These are phyloP conservation scores for Diaporthe velutina DNA, from an alignment of 2,329 filamentous ascomycete species.

Conservation along the genomic window DNA sequence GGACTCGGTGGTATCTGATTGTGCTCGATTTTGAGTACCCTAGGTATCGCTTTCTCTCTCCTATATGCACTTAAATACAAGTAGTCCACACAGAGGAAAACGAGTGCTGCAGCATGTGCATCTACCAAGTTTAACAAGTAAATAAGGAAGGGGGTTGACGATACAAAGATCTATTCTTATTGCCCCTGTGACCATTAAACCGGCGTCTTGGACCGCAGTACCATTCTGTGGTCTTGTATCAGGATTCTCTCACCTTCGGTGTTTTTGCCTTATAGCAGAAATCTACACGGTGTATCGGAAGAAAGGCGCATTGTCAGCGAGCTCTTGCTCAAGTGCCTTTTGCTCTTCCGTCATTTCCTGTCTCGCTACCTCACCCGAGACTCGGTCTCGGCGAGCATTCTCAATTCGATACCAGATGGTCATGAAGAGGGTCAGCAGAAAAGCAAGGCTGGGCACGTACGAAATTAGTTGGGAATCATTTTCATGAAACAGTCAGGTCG, in stretches of 20 bases:
- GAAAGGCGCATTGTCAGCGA: conserved; percentile 49
- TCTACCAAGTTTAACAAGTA: not conserved
- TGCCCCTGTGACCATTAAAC: not conserved
- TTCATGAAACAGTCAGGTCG: too few relatives aligned
- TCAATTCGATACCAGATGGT: conserved; percentile 48
- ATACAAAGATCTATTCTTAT: not conserved
- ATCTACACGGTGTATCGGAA: conserved; percentile 47
- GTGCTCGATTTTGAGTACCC: not conserved
- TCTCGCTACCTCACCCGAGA: conserved; percentile 36
- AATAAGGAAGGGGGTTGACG: not conserved
- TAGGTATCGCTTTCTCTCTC: not conserved
- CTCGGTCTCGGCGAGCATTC: conserved; percentile 47
- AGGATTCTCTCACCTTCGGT: not conserved
- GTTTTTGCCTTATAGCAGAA: not conserved
- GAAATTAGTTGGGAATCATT: not conserved
- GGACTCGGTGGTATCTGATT: not conserved
- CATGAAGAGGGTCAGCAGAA: conserved; percentile 50
- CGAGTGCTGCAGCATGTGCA: not conserved
- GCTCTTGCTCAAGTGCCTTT: conserved; percentile 47
- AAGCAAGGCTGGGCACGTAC: conserved; percentile 44
- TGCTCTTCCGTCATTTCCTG: conserved; percentile 47
- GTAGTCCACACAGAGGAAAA: not conserved
- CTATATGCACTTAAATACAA: not conserved
- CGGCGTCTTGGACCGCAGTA: not conserved
- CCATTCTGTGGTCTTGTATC: not conserved